Base-by-base conservation (phyloP, 495 filamentous ascomycete genomes). In the Talaromyces nanjingensis region DNA sequence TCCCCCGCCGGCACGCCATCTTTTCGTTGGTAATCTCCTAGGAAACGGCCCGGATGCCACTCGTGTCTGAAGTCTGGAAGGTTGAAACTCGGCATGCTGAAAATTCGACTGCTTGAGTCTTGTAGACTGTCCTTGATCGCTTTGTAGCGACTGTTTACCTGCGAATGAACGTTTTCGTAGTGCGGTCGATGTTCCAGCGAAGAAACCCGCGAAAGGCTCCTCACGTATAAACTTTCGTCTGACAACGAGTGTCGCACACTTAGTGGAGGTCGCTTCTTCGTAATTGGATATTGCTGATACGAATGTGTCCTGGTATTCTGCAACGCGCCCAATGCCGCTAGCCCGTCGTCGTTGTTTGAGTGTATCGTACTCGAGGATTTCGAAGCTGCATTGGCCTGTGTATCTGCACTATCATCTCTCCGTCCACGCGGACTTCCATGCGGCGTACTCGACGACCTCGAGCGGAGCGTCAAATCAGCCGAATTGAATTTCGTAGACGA, bases 101-200 rank as follows among this genome's bases (percentile, higher is more conserved):
- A 85, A 62, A 93, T 76, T 60, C 85, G 87, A 72, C 92, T 90
- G 63, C 82, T 91, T 11, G 88, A 87, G 69, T 93, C 93, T 72
- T 87, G 86, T 65, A 87, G 84, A 72, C 86, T 96, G 70, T 98
- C 93, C 68, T 86, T 89, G 73, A 98, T 94, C 2, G 93, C 93
- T 76, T 96, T 96, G 67, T 94, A 77, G 31, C 93, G 84, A 63
- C 89, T 91, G 67, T 97, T 98, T 62, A 91, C 87, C 70, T 91
- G 87, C 11, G 78, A 74, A 54, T 87, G 84, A 6, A 96, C 84
- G 75, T 93, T 80, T 59, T 88, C 83, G 73, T 93, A 98, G 53
- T 88, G 84, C n/a, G 85, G 82, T 22, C 59, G n/a, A 68, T 97
- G 91, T 2, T 93, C 93, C 6, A 96, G 77, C 1, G 93, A 96